A percentile compares a stretch with the other conserved stretches of the same genome.
Evolutionary conservation across 129 eudicot genomes (phyloP).

Genomic region (Flaveria trinervia): DNA sequence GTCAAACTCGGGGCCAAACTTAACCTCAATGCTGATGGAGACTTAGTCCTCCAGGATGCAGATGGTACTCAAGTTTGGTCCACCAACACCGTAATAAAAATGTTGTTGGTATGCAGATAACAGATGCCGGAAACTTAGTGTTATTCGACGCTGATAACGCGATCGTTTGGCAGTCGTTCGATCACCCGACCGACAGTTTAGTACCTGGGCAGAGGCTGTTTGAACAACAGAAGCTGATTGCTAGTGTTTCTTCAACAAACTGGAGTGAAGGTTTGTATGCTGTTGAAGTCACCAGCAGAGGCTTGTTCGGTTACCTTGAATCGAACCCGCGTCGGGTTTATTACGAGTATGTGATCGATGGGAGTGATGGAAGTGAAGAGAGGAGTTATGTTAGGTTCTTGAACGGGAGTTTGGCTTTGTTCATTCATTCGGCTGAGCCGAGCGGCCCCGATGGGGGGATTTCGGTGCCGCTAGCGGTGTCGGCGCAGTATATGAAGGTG

Average conservation of each 20-base stretch:
- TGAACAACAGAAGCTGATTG: slow-evolving; percentile 25
- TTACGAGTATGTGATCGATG: slow-evolving; percentile 20
- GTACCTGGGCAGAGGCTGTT: slow-evolving; percentile 46
- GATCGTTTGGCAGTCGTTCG: slow-evolving; percentile 46
- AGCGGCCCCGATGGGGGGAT: slow-evolving; percentile 37
- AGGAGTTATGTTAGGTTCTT: slow-evolving; percentile 34
- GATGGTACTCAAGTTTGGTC: slow-evolving; percentile 48
- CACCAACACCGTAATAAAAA: slow-evolving; percentile 29
- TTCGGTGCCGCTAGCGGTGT: slow-evolving; percentile 26
- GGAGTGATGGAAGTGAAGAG: slow-evolving; percentile 16
- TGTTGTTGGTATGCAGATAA: slow-evolving; percentile 33
- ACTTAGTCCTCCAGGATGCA: slow-evolving; percentile 35
- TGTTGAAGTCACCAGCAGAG: slow-evolving; percentile 15
- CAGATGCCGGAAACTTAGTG: slow-evolving; percentile 31
- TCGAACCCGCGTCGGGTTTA: slow-evolving; percentile 35
- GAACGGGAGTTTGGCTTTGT: slow-evolving; percentile 44
- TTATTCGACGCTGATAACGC: slow-evolving; percentile 19
- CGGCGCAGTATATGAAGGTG: slow-evolving; percentile 50
- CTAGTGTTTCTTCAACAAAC: slow-evolving; percentile 37
- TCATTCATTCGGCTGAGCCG: slow-evolving; percentile 37
- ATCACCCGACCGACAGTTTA: slow-evolving; percentile 46
- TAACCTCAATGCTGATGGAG: slow-evolving; percentile 28
- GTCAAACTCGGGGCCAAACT: slow-evolving; percentile 40
- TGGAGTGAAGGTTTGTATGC: slow-evolving; percentile 32
- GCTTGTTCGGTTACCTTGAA: slow-evolving; percentile 31